These are phyloP conservation scores for Nymphaea colorata DNA, from an alignment of 164 flowering plant species.

Conservation along the genomic window DNA sequence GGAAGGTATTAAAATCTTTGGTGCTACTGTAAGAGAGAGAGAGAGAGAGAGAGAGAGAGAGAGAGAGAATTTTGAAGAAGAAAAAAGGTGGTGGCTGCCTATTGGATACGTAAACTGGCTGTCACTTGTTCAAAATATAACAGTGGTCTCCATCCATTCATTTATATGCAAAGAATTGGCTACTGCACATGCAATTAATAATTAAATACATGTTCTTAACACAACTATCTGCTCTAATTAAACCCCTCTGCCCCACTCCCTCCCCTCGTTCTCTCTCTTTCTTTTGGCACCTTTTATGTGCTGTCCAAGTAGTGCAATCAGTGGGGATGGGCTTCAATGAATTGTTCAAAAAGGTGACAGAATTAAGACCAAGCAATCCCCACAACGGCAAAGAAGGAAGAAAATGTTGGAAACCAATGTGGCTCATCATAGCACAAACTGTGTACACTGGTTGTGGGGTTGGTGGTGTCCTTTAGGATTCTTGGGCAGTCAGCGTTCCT, in stretches of 20 bases:
- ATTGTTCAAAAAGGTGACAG: neutral
- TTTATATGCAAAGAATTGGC: neutral
- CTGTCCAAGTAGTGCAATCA: neutral
- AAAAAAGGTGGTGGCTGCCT: neutral
- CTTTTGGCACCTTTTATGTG: neutral
- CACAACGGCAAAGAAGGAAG: neutral
- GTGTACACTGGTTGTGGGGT: neutral
- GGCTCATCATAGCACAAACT: neutral
- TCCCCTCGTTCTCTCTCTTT: slow-evolving; percentile 2
- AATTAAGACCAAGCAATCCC: neutral
- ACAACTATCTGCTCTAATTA: neutral
- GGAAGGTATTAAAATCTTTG: neutral
- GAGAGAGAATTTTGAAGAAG: neutral
- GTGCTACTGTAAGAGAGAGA: neutral
- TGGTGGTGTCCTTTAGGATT: neutral
- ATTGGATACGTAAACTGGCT: neutral
- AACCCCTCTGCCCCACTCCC: neutral
- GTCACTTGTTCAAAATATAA: neutral
- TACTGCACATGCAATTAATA: neutral
- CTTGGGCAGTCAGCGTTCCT: neutral
- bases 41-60: neutral
- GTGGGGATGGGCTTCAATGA: neutral
- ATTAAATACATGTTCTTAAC: neutral
- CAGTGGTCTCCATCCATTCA: neutral
- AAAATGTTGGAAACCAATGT: neutral